Evolutionary conservation across 169 alveolate genomes (phyloP), one percentile per base, ranked within the genome.

Genomic region (Eimeria tenella): DNA sequence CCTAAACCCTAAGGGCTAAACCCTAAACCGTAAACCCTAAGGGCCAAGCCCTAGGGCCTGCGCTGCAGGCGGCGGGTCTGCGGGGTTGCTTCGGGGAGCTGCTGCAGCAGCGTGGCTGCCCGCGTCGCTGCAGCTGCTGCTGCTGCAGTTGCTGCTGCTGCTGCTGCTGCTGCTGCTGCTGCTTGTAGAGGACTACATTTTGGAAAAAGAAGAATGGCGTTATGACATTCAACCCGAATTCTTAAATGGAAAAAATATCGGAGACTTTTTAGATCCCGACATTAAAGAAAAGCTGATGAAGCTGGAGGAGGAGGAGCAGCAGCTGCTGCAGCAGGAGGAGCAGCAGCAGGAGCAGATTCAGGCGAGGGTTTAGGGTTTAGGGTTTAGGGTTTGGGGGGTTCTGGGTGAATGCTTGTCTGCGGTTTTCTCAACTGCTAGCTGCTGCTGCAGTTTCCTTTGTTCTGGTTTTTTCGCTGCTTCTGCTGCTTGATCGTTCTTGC

Each of bases 151-250:
- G 42, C 42, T 31, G 42, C 42, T 31, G 42, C 42, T 1, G 42
- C 2, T 31, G 42, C 42, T 31, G 63, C 86, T 21, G 25, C 31
- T 11, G 88, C 62, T 87, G 88, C 92, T 96, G 96, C 19, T 31
- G 42, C 56, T 62, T 83, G 91, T 95, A 95, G 99, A 98, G 91
- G 97, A 96, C 86, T 98, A 97, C 93, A 94, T 97, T 17, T 97
- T 99, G 52, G 99, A 96, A 55, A 95, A 98, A 88, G 99, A 98
- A 17, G 99, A 98, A 53, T 98, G 99, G 99, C 98, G 98, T 95
- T 98, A 98, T 96, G 99, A 99, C 96, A 98, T 97, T 84, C 97
- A 99, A 93, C 99, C 99, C 19, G 99, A 98, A 96, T 97, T 99
- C 62, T 97, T 98, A 96, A 98, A 98, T 70, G 99, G 99, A 65